These are phyloP conservation scores for Dimargaris verticillata DNA, from an alignment of 192 early-diverging fungal genomes.

Conservation along the genomic window DNA sequence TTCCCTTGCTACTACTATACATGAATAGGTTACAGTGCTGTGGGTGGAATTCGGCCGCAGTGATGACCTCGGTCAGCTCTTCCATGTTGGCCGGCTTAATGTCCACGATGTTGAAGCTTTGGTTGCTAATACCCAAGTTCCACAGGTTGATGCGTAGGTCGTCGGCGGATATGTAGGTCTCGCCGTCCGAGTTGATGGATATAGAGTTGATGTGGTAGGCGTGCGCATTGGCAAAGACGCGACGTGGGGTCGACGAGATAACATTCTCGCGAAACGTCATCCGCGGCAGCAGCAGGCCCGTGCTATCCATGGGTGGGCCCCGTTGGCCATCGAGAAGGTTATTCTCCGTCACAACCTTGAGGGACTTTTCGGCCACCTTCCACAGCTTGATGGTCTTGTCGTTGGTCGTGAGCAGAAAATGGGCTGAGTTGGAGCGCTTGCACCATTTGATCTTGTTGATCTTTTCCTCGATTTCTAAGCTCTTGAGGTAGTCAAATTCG, in stretches of 20 bases:
- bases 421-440: conserved; percentile 85
- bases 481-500: conserved; percentile 98
- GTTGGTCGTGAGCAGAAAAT: conserved; percentile 94
- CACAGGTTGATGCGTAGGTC: conserved; percentile 97
- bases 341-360: conserved; percentile 87
- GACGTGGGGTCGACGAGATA: conserved; percentile 84
- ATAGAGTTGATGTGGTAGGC: conserved; percentile 99
- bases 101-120: conserved; percentile 99
- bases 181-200: conserved; percentile 94
- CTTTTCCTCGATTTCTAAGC: conserved; percentile 98
- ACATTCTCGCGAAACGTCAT: conserved; percentile 90
- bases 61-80: conserved; percentile 97
- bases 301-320: conserved; percentile 25
- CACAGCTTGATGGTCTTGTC: conserved; percentile 99
- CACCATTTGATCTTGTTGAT: conserved; percentile 99
- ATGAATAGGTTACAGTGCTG: conserved; percentile 89
- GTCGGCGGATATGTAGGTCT: conserved; percentile 94
- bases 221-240: conserved; percentile 95
- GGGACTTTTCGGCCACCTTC: conserved; percentile 97
- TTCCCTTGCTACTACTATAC: conserved; percentile 97
- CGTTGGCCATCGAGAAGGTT: conserved; percentile 58
- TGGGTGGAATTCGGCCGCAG: conserved; percentile 95
- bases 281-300: conserved; percentile 58
- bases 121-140: conserved; percentile 94
- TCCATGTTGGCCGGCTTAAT: conserved; percentile 99